These are phyloP conservation scores for Microascus cirrosus DNA, from an alignment of 2,329 filamentous ascomycete genomes.

Conservation along the genomic window DNA sequence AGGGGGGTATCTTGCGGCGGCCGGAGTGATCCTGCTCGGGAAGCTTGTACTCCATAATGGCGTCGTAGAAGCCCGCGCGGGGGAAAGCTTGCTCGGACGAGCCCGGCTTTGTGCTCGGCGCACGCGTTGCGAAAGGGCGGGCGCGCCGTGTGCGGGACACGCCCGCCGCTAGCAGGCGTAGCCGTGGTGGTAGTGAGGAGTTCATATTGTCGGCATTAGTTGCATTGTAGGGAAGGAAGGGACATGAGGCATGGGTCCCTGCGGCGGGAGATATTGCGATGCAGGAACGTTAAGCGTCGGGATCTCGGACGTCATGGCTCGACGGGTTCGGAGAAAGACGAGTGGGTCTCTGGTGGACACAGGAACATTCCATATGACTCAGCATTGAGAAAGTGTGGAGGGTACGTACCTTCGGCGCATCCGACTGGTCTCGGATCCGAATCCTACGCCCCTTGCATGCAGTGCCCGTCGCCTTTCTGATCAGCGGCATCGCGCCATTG, in stretches of 20 bases:
- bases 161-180: neutral
- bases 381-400: no score
- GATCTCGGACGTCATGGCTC: no score
- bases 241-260: neutral
- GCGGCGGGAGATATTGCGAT: no score
- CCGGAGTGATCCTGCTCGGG: neutral
- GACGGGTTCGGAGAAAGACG: neutral
- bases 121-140: neutral
- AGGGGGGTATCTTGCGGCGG: neutral
- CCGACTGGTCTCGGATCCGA: no score
- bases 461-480: no score
- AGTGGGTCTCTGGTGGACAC: neutral
- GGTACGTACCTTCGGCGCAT: no score
- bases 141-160: neutral
- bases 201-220: neutral
- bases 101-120: neutral
- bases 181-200: neutral
- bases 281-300: no score
- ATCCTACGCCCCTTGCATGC: no score
- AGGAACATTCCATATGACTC: no score
- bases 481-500: no score
- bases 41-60: constrained; percentile 32
- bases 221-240: neutral
- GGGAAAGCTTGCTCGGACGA: constrained; percentile 25
- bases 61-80: constrained; percentile 47